These are phyloP conservation scores for Nicotiana undulata DNA, from an alignment of 257 asterid genomes.

Conservation along the genomic window DNA sequence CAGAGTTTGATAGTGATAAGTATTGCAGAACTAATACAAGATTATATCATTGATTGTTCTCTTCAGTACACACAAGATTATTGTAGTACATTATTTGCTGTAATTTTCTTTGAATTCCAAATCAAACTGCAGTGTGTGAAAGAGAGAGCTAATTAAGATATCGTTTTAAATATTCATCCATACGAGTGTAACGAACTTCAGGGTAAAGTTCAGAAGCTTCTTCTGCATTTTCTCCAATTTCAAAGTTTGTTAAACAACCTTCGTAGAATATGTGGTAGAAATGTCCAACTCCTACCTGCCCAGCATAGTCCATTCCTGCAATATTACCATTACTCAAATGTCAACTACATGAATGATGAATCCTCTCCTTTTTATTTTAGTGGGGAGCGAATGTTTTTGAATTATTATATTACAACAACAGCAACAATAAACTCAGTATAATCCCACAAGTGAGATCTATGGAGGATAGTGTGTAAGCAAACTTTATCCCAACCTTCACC, in stretches of 20 bases:
- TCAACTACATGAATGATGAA: neutral
- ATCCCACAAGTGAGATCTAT: too few species aligned
- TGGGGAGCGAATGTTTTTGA: neutral
- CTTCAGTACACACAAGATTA: neutral
- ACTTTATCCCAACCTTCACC: too few species aligned
- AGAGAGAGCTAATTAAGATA: slow-evolving; percentile 16
- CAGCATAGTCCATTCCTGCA: slow-evolving; percentile 41
- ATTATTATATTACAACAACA: neutral
- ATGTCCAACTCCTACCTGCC: slow-evolving; percentile 71
- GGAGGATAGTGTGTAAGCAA: too few species aligned
- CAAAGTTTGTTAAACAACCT: slow-evolving; percentile 73
- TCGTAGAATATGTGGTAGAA: slow-evolving; percentile 72
- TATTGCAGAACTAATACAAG: neutral
- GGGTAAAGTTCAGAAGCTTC: slow-evolving; percentile 82
- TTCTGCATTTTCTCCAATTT: slow-evolving; percentile 51
- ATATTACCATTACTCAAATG: neutral
- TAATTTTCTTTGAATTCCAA: neutral
- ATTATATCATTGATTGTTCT: neutral
- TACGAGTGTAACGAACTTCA: slow-evolving; percentile 50
- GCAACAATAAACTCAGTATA: too few species aligned
- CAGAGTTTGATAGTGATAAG: too few species aligned
- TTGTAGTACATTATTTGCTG: neutral
- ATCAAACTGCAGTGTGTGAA: neutral
- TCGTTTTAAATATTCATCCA: slow-evolving; percentile 47
- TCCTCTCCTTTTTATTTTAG: neutral